Evolutionary conservation across 495 filamentous ascomycete species (phyloP).

Genomic region (Xylona heveae): DNA sequence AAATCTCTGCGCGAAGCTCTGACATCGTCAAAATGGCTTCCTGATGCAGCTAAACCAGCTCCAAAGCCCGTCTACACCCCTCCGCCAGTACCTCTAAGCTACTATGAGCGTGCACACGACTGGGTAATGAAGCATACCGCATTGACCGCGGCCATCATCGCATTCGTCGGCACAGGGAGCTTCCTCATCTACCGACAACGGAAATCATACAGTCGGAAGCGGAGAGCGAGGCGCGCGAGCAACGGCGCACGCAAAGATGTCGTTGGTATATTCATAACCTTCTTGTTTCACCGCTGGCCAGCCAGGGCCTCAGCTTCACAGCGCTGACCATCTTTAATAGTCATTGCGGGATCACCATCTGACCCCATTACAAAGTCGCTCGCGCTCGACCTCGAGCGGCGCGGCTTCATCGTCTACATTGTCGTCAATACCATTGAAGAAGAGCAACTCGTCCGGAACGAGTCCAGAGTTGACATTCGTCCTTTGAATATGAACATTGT

Average conservation of each 20-base stretch:
- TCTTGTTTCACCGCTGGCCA: background rate
- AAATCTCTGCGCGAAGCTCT: constrained; percentile 37
- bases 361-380: constrained; percentile 65
- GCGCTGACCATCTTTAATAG: no score
- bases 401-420: constrained; percentile 86
- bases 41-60: constrained; percentile 37
- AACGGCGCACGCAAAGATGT: constrained; percentile 84
- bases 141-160: constrained; percentile 40
- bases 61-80: constrained; percentile 15
- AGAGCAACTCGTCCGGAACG: constrained; percentile 52
- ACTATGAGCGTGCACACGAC: constrained; percentile 22
- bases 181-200: constrained; percentile 42
- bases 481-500: constrained; percentile 67
- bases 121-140: constrained; percentile 55
- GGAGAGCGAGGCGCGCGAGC: constrained; percentile 50
- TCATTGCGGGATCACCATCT: constrained; percentile 63
- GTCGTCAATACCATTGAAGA: constrained; percentile 63
- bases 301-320: background rate
- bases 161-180: constrained; percentile 45
- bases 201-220: constrained; percentile 35
- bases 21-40: constrained; percentile 44
- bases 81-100: constrained; percentile 21
- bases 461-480: constrained; percentile 58
- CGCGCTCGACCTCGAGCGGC: constrained; percentile 64
- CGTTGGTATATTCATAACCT: constrained; percentile 26